Percentiles rank a stretch among this genome's conserved stretches.
phyloP scores from a whole-genome alignment of 805 yeast species.

The Metschnikowia kofuensis region DNA sequence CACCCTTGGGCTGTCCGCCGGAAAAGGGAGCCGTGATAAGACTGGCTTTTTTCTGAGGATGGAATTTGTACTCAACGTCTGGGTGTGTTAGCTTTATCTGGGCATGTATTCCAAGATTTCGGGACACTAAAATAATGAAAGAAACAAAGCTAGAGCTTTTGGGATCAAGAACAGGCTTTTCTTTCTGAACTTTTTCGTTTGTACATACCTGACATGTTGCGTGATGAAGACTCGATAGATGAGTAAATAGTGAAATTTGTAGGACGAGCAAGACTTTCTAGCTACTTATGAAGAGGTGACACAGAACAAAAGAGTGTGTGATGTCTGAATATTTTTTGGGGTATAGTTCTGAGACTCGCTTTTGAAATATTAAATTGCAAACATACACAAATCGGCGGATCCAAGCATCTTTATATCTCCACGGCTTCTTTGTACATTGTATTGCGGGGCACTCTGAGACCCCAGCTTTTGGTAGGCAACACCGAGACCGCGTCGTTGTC shows the following conservation, averaged over 20 bases:
- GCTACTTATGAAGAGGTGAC: background rate
- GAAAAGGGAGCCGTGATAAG: constrained; percentile 87
- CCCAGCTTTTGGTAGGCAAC: background rate
- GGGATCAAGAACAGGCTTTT: no score
- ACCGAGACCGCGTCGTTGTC: constrained; percentile 10
- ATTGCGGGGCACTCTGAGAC: constrained; percentile 5
- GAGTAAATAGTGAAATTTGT: no score
- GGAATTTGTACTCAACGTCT: constrained; percentile 49
- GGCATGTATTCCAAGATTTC: background rate
- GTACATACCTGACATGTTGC: constrained; percentile 10
- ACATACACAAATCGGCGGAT: background rate
- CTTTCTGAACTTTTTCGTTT: background rate
- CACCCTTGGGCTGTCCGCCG: constrained; percentile 93
- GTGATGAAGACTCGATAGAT: background rate
- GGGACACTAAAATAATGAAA: constrained; percentile 5
- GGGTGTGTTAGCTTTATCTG: no score
- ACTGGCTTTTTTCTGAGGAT: constrained; percentile 54
- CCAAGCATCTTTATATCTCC: background rate
- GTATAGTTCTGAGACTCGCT: no score
- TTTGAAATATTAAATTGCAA: no score
- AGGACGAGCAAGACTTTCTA: background rate
- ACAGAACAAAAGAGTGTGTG: background rate
- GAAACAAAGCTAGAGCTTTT: background rate
- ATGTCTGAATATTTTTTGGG: no score
- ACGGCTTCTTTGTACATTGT: background rate